phyloP scores from a whole-genome alignment of 2,329 filamentous ascomycete species.

The Neofusicoccum ribis region DNA sequence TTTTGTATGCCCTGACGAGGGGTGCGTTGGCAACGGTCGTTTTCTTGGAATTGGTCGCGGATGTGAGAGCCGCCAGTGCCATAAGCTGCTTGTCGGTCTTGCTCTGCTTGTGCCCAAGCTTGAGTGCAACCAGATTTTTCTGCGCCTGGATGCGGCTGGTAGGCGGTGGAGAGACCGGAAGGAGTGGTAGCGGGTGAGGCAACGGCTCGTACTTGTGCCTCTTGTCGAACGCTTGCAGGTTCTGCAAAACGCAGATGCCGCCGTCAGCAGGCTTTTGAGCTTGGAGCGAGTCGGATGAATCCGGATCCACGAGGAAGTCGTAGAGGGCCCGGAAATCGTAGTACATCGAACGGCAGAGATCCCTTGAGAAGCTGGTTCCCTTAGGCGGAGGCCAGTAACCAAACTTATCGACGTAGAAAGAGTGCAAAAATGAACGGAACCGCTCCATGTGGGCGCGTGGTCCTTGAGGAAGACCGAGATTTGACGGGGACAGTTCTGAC shows the following conservation, averaged over 20 bases:
- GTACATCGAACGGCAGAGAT: slow-evolving; percentile 62
- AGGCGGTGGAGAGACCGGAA: slow-evolving; percentile 52
- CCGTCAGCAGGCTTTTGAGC: slow-evolving; percentile 59
- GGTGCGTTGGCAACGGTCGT: slow-evolving; percentile 39
- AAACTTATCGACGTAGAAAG: slow-evolving; percentile 66
- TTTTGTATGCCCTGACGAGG: slow-evolving; percentile 67
- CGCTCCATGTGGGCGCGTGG: slow-evolving; percentile 68
- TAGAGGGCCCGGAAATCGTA: slow-evolving; percentile 72
- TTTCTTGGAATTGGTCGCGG: slow-evolving; percentile 50
- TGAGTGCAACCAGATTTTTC: slow-evolving; percentile 37
- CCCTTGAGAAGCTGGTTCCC: slow-evolving; percentile 56
- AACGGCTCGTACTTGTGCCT: slow-evolving; percentile 61
- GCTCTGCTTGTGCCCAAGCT: slow-evolving; percentile 33
- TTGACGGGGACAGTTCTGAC: slow-evolving; percentile 66
- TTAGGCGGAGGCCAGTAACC: slow-evolving; percentile 69
- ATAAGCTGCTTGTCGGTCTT: slow-evolving; percentile 44
- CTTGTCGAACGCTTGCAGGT: slow-evolving; percentile 65
- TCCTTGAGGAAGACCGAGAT: slow-evolving; percentile 63
- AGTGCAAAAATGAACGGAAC: slow-evolving; percentile 68
- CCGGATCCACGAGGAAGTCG: slow-evolving; percentile 67
- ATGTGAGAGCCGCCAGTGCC: slow-evolving; percentile 33
- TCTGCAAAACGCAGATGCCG: slow-evolving; percentile 70
- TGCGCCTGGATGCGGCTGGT: slow-evolving; percentile 32
- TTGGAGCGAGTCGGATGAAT: slow-evolving; percentile 51
- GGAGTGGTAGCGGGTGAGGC: slow-evolving; percentile 65